Base-by-base conservation (phyloP, 306 rosid species). In the Erythrophleum fordii region DNA sequence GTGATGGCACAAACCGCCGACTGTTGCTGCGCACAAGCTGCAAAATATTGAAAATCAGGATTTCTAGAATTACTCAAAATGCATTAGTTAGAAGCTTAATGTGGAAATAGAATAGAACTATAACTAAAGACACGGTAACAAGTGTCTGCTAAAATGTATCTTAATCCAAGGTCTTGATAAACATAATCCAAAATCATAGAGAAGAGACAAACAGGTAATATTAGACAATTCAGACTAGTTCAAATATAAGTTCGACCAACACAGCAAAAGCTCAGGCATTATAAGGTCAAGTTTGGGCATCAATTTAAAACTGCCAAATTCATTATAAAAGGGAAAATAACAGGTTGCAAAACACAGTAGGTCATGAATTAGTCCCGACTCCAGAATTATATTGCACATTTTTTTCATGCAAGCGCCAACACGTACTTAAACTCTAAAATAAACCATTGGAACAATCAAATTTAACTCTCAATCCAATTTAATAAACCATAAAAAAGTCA, bases 11-110 rank as follows among this genome's bases (percentile, higher is more conserved):
- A 82, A 83, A 85, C 67, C 97, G 89, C 61, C 98, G 88, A 86
- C 91, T 94, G 65, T 94, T 92, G 97, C 98, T 91, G 64, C 98
- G 97, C 84, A 91, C 94, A 80, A 94, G 97, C 98, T 94, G 93
- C 90, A 84, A 82, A 78, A 65, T 70, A 82, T 74, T 9, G 25
- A 61, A 74, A 60, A 77, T 10, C 75, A 22, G 28, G 55, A 22
- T 77, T 17, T 65, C 76, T 51, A 37, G 11, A 53, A 46, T 14
- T 75, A 67, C 80, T 66, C 46, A 49, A 68, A 53, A 88, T 46
- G 68, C 77, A 61, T 68, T 46, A 20, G 51, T 48, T 28, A 72
- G 79, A 9, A 73, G 35, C 75, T 55, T 51, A 59, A 20, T 20
- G 28, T 10, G 23, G 14, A 72, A 76, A 75, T 16, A 52, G 5